phyloP scores from a whole-genome alignment of 805 yeast genomes.

The Geotrichum ghanense region DNA sequence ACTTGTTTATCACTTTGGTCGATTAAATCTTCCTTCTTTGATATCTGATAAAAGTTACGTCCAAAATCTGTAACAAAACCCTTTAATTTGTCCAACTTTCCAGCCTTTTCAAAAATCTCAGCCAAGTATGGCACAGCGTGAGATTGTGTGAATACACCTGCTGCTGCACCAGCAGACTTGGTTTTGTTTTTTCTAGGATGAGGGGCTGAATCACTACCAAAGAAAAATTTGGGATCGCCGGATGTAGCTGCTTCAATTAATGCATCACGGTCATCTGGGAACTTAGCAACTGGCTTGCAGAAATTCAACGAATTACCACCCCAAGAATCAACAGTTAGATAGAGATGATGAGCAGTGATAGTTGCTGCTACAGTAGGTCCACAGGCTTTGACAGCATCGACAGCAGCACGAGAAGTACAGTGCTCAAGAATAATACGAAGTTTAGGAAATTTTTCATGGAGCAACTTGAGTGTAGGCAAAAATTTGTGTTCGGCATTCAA shows the following conservation, averaged over 20 bases:
- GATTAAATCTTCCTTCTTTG: conserved; percentile 32
- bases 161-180: conserved; percentile 75
- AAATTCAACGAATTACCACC: conserved; percentile 92
- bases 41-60: conserved; percentile 53
- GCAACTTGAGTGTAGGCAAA: conserved; percentile 72
- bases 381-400: conserved; percentile 61
- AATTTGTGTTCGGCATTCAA: conserved; percentile 90
- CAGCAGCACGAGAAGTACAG: conserved; percentile 85
- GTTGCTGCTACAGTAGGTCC: conserved; percentile 80
- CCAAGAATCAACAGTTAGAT: conserved; percentile 85
- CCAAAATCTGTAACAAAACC: conserved; percentile 73
- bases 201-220: conserved; percentile 98
- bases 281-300: conserved; percentile 96
- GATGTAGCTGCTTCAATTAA: conserved; percentile 79
- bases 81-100: conserved; percentile 52
- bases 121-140: conserved; percentile 77
- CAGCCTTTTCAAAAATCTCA: conserved; percentile 62
- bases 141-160: conserved; percentile 95
- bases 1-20: conserved; percentile 32
- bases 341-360: conserved; percentile 91
- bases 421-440: conserved; percentile 85
- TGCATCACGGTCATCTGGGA: conserved; percentile 75
- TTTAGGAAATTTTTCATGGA: conserved; percentile 75
- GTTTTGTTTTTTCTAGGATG: conserved; percentile 77
- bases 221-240: conserved; percentile 86